Evolutionary conservation across 495 filamentous ascomycete genomes (phyloP).

Genomic region (Recurvomyces mirabilis): DNA sequence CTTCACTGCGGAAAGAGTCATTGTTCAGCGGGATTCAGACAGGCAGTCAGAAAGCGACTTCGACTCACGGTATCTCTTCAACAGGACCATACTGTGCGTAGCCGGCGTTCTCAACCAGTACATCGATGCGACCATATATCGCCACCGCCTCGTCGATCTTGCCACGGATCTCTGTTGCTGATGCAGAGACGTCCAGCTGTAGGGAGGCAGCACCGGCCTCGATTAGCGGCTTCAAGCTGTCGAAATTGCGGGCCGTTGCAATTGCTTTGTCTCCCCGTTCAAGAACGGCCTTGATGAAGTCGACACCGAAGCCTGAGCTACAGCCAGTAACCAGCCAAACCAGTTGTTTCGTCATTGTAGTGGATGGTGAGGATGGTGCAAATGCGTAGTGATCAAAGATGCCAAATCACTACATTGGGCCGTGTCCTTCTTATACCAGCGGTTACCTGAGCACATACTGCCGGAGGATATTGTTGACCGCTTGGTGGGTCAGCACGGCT

Average conservation of each 20-base stretch:
- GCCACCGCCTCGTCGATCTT: slow-evolving; percentile 5
- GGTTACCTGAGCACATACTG: too few species aligned
- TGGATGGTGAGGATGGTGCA: too few species aligned
- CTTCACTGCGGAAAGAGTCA: too few species aligned
- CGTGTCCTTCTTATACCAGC: too few species aligned
- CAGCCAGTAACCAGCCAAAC: slow-evolving; percentile 34
- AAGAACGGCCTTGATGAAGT: slow-evolving; percentile 31
- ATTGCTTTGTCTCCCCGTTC: slow-evolving; percentile 32
- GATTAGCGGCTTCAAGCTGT: slow-evolving; percentile 11
- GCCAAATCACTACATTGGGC: too few species aligned
- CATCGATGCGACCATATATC: slow-evolving; percentile 22
- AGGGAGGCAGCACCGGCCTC: slow-evolving; percentile 1
- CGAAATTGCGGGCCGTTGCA: slow-evolving; percentile 32
- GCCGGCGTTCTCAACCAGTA: slow-evolving; percentile 23
- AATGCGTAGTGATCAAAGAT: too few species aligned
- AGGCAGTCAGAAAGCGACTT: slow-evolving; percentile 2
- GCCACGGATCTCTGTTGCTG: slow-evolving; percentile 4
- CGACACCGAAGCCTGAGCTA: slow-evolving; percentile 31
- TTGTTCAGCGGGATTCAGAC: neutral
- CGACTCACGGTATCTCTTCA: neutral
- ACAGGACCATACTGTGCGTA: neutral
- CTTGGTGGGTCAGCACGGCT: too few species aligned
- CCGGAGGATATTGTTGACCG: too few species aligned
- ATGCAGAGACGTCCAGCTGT: slow-evolving; percentile 17
- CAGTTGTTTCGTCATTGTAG: too few species aligned